Evolutionary conservation across 2,329 filamentous ascomycete species (phyloP).

Genomic region (Phyllosticta ampelicida): DNA sequence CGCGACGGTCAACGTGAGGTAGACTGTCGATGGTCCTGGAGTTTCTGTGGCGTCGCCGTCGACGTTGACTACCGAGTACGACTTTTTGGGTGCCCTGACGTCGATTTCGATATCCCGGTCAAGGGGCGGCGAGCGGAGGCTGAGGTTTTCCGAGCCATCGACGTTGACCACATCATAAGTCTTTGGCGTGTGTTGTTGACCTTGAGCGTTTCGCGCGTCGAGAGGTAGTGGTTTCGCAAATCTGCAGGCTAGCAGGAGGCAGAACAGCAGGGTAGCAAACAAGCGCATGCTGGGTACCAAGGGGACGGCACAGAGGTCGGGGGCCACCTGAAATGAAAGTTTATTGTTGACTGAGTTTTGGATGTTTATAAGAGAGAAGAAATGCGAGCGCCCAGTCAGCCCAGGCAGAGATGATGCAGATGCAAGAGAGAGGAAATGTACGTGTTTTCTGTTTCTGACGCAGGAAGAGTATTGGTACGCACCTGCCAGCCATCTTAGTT

Average conservation of each 20-base stretch:
- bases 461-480: neutral
- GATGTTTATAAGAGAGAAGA: neutral
- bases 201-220: neutral
- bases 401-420: neutral
- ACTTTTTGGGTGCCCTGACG: constrained; percentile 20
- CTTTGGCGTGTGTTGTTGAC: neutral
- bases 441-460: neutral
- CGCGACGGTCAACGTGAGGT: constrained; percentile 2
- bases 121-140: neutral
- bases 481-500: constrained; percentile 1
- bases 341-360: neutral
- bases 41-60: constrained; percentile 24
- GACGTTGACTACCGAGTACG: constrained; percentile 30
- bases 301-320: neutral
- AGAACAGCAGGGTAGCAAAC: constrained; percentile 2
- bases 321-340: neutral
- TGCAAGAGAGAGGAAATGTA: neutral
- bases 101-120: constrained; percentile 10
- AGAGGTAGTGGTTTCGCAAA: constrained; percentile 6
- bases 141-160: neutral
- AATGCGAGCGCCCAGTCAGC: neutral
- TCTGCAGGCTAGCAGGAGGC: constrained; percentile 1
- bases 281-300: constrained; percentile 1
- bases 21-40: neutral
- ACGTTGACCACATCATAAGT: constrained; percentile 7